A percentile compares a stretch with the other conserved stretches of the same genome.
phyloP scores from a whole-genome alignment of 2,329 filamentous ascomycete species.

The Trematosphaeria pertusa region DNA sequence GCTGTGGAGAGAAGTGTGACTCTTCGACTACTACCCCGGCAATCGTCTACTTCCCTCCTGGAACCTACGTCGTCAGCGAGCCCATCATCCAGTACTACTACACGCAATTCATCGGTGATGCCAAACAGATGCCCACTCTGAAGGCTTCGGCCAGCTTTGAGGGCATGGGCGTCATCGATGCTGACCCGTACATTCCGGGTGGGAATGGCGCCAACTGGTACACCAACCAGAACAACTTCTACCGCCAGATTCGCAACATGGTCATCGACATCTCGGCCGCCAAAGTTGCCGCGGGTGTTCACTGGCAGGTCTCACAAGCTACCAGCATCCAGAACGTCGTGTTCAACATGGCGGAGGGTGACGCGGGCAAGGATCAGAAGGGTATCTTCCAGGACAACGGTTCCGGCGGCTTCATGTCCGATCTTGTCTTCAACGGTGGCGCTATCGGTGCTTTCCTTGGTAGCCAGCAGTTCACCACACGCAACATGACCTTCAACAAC shows the following conservation, averaged over 20 bases:
- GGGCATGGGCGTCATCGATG: constrained; percentile 89
- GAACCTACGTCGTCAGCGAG: constrained; percentile 59
- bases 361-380: constrained; percentile 57
- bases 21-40: constrained; percentile 84
- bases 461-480: constrained; percentile 67
- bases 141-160: constrained; percentile 69
- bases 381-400: constrained; percentile 68
- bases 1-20: constrained; percentile 83
- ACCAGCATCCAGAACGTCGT: constrained; percentile 68
- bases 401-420: constrained; percentile 66
- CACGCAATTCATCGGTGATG: constrained; percentile 89
- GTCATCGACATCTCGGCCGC: constrained; percentile 56
- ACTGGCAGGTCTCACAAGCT: constrained; percentile 73
- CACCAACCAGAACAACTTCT: constrained; percentile 64
- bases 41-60: constrained; percentile 75
- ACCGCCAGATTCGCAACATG: constrained; percentile 62
- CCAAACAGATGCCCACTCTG: constrained; percentile 72
- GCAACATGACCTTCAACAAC: constrained; percentile 59
- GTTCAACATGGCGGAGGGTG: constrained; percentile 61
- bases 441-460: constrained; percentile 66
- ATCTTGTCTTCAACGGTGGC: constrained; percentile 67
- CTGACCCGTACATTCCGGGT: constrained; percentile 77
- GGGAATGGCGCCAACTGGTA: constrained; percentile 62
- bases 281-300: constrained; percentile 59
- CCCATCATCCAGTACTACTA: constrained; percentile 88